Evolutionary conservation across 768 basidiomycete species (phyloP).

Genomic region (Mrakia gelida): DNA sequence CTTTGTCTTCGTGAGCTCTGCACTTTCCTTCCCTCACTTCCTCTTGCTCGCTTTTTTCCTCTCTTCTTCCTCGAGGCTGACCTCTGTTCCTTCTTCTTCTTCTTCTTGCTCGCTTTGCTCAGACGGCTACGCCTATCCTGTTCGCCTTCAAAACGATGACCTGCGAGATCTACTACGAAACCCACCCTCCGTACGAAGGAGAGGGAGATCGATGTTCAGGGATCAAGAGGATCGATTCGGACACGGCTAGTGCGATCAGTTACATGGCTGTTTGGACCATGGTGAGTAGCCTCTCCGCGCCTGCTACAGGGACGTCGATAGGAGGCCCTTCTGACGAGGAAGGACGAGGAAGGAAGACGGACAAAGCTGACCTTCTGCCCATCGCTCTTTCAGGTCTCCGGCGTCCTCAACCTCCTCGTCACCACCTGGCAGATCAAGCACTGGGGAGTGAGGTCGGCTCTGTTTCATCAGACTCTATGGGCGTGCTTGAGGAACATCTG

Average conservation of each 20-base stretch:
- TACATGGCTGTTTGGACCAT: conserved; percentile 39
- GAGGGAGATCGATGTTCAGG: conserved; percentile 37
- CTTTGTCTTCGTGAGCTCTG: conserved; percentile 13
- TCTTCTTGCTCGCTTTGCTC: background rate
- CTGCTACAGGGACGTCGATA: too few relatives aligned
- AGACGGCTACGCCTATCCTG: conserved; percentile 40
- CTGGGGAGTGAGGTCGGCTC: conserved; percentile 38
- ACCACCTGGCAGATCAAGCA: conserved; percentile 35
- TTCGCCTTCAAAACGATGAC: conserved; percentile 40
- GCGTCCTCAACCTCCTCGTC: conserved; percentile 41
- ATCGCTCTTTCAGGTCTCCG: conserved; percentile 24
- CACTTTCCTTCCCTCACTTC: background rate
- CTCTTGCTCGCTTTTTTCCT: background rate
- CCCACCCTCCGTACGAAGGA: conserved; percentile 31
- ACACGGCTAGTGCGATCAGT: conserved; percentile 35
- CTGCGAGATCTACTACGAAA: conserved; percentile 41
- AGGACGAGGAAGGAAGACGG: background rate
- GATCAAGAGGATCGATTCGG: conserved; percentile 36
- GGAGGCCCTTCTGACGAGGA: background rate
- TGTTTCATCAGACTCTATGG: conserved; percentile 41
- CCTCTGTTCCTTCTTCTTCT: too few relatives aligned
- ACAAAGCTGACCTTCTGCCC: background rate
- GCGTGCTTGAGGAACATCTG: conserved; percentile 39
- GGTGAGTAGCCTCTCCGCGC: conserved; percentile 23
- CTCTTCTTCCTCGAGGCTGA: background rate